Conservation (phyloP, 2,329 filamentous ascomycete genomes). For the Sphaerulina musiva region DNA sequence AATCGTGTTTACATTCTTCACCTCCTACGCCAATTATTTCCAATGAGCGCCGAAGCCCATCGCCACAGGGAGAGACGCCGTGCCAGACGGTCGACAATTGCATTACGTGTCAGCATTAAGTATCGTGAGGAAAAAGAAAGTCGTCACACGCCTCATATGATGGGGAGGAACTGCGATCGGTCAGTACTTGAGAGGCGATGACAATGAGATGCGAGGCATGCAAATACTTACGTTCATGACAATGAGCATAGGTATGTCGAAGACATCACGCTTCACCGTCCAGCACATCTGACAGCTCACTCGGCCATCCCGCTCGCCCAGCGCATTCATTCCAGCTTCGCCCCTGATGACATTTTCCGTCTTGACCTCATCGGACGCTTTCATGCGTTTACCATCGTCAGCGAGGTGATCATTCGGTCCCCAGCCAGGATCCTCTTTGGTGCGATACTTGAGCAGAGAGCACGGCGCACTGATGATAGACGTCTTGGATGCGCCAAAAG, state of each 20-base stretch:
- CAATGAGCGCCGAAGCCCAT: too few species aligned
- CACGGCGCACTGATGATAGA: conserved; percentile 71
- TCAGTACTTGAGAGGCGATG: conserved; percentile 4
- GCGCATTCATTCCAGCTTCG: conserved; percentile 71
- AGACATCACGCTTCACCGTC: conserved; percentile 93
- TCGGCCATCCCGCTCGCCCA: conserved; percentile 77
- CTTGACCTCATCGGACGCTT: conserved; percentile 23
- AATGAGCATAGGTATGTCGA: conserved; percentile 97
- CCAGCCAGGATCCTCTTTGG: conserved; percentile 52
- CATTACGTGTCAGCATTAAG: background rate
- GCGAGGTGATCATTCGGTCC: conserved; percentile 45
- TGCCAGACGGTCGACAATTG: conserved; percentile 2
- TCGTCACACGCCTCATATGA: conserved; percentile 13
- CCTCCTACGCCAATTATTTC: background rate
- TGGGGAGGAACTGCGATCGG: conserved; percentile 19
- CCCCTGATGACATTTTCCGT: conserved; percentile 42
- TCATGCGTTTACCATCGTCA: conserved; percentile 27
- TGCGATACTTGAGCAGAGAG: conserved; percentile 83
- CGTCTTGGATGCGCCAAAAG: conserved; percentile 84
- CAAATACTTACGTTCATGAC: conserved; percentile 81
- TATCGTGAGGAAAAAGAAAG: background rate
- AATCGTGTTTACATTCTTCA: background rate
- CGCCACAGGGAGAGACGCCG: background rate
- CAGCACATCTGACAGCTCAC: conserved; percentile 94
- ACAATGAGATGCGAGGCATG: background rate